Conservation (phyloP, 164 flowering plant genomes). For the Nymphaea colorata region DNA sequence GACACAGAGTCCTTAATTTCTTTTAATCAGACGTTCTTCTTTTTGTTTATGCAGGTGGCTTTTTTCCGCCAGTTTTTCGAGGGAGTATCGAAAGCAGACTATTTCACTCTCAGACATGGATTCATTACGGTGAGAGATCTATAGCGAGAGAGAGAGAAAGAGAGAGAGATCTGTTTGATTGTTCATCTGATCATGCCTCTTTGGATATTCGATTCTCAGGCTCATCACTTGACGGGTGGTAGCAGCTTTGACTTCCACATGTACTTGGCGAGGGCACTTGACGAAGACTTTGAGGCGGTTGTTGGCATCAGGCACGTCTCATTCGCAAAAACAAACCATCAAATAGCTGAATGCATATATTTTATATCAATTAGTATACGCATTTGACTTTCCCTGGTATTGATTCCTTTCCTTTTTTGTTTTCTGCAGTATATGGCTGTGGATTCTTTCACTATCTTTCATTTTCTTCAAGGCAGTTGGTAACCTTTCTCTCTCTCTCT, state of each 20-base stretch:
- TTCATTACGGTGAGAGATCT: conserved; percentile 43
- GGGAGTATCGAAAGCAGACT: conserved; percentile 48
- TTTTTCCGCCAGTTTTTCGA: conserved; percentile 40
- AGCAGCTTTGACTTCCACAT: conserved; percentile 42
- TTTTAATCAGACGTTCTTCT: background rate
- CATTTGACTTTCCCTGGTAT: background rate
- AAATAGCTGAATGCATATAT: too few species aligned
- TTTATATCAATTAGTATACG: too few species aligned
- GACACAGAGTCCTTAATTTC: background rate
- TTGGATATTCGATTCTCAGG: background rate
- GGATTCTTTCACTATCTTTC: conserved; percentile 46
- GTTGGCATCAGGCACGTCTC: conserved; percentile 50
- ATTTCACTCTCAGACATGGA: conserved; percentile 63
- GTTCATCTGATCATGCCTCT: background rate
- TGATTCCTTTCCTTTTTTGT: background rate
- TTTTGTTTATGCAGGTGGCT: conserved; percentile 24
- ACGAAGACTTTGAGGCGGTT: conserved; percentile 47
- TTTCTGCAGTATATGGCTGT: conserved; percentile 47
- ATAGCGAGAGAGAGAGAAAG: background rate
- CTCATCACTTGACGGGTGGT: conserved; percentile 28
- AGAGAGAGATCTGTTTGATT: background rate
- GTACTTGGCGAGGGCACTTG: conserved; percentile 43
- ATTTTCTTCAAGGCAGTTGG: conserved; percentile 54
- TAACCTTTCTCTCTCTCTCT: conserved; percentile 8
- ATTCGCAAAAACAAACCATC: background rate